Percentiles rank a stretch among this genome's conserved stretches.
Evolutionary conservation across 2,329 filamentous ascomycete genomes (phyloP).

Genomic region (Botrytis deweyae): DNA sequence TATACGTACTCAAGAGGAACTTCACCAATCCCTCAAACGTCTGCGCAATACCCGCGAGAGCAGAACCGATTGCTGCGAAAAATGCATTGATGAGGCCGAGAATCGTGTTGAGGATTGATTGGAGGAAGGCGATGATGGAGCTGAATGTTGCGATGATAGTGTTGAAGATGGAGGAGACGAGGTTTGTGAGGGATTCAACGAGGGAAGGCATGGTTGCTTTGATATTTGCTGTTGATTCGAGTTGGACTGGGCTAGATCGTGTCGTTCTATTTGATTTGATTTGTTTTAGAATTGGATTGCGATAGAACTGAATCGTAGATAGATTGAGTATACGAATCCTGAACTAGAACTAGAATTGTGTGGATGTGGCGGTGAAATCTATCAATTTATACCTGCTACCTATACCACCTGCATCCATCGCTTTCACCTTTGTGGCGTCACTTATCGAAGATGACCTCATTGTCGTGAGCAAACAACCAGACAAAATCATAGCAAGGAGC

Average conservation of each 20-base stretch:
- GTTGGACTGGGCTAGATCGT: not conserved
- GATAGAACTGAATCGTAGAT: not conserved
- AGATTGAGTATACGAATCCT: not conserved
- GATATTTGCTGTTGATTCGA: not conserved
- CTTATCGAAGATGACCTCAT: constrained; percentile 9
- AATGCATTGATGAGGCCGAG: constrained; percentile 31
- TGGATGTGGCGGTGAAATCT: constrained; percentile 9
- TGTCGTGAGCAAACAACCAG: not conserved
- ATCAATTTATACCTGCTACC: not conserved
- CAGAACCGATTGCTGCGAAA: constrained; percentile 30
- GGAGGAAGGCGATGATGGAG: constrained; percentile 36
- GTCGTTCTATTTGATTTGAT: not conserved
- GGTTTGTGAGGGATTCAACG: constrained; percentile 28
- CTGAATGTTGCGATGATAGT: constrained; percentile 31
- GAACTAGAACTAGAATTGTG: not conserved
- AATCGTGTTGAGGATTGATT: constrained; percentile 33
- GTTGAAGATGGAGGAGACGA: constrained; percentile 35
- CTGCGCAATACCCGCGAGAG: constrained; percentile 33
- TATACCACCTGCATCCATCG: not conserved
- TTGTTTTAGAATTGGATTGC: not conserved
- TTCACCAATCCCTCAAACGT: constrained; percentile 36
- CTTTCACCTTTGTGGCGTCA: constrained; percentile 8
- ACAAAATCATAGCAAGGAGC: not conserved
- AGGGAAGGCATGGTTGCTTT: constrained; percentile 35
- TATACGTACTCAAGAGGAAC: constrained; percentile 38